Base-by-base conservation (phyloP, 495 filamentous ascomycete genomes). In the Podospora didyma region DNA sequence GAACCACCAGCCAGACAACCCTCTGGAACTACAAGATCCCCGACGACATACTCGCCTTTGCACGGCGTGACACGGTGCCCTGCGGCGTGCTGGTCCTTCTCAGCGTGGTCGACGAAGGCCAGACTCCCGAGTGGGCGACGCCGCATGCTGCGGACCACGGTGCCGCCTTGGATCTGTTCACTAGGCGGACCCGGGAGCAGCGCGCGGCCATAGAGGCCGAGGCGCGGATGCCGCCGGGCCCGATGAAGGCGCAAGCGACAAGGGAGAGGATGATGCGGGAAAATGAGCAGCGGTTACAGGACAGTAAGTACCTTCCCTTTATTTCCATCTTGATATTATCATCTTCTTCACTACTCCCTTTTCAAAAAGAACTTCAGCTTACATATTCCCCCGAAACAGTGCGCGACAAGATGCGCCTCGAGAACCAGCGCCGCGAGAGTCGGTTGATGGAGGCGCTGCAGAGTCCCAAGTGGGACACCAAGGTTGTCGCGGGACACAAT, bases 1-100 rank as follows among this genome's bases (percentile, higher is more conserved):
- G 76, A 19, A 81, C 80, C 22, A 68, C 74, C 35, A 71, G 65
- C 54, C 73, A 81, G 70, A 77, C 77, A 7, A 72, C 82, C 19
- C 73, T 86, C 22, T 86, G 83, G 83, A 81, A 77, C 63, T 86
- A 81, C 70, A 73, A 77, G 52, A 82, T 85, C 54, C 80, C 84
- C 1, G 72, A 77, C 45, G 69, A 74, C 28, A 71, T 86, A 37
- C 62, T 82, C 2, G 49, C 69, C 5, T 79, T 86, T 51, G 68
- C 79, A 16, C 72, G 75, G 4, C 73, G 72, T 16, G 77, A 80
- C 44, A 79, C 78, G 7, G 72, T 88, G 3, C 85, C 85, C 2
- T 86, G 83, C 70, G 85, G 83, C 28, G 70, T 88, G 48, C 71
- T 88, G 34, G 83, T 84, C 3, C 57, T 84, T 7, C 70, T 86